Evolutionary conservation across 768 basidiomycete genomes (phyloP), one percentile per base, ranked within the genome.

Genomic region (Pleurotus tuber-regium): DNA sequence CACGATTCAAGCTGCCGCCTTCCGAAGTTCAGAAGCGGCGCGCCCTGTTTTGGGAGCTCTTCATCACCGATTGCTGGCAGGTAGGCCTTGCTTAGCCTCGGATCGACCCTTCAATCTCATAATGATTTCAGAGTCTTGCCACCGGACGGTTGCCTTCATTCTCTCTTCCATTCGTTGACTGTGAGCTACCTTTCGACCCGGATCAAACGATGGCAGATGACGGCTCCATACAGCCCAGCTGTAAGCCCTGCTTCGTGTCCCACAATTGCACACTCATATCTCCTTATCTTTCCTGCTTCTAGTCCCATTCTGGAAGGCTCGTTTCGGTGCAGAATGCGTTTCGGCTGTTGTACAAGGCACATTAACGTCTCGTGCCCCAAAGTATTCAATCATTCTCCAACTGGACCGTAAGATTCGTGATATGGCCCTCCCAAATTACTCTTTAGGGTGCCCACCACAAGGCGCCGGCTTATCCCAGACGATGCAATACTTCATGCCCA

Each of bases 401-500:
- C 71, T 86, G 6, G 84, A 86, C 61, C 74, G 81, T n/a, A 83
- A 80, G 59, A 75, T 84, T 25, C 82, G 79, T 40, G 84, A 87
- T 58, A 82, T 86, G 82, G 77, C 80, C 19, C 54, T 89, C 4
- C 87, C 87, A 6, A 68, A 66, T 42, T 87, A 86, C 61, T 78
- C 84, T 0, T 74, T 78, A 44, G 78, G 75, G 2, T 53, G 72
- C 0, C 71, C 77, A 0, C 76, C 78, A 1, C 62, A 74, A 54
- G 77, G 78, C 6, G 68, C 68, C 1, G 79, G 80, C 2, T 68
- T 89, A 9, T 70, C 75, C 7, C 70, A 82, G 61, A 80, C 82
- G 5, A 89, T 89, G 87, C 79, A 77, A 29, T 78, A 84, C 63
- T 87, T 79, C 59, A 89, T 89, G 87, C 84, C 87, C 1, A 72